Evolutionary conservation across 768 basidiomycete species (phyloP).

Genomic region (Termitomyces sp.): DNA sequence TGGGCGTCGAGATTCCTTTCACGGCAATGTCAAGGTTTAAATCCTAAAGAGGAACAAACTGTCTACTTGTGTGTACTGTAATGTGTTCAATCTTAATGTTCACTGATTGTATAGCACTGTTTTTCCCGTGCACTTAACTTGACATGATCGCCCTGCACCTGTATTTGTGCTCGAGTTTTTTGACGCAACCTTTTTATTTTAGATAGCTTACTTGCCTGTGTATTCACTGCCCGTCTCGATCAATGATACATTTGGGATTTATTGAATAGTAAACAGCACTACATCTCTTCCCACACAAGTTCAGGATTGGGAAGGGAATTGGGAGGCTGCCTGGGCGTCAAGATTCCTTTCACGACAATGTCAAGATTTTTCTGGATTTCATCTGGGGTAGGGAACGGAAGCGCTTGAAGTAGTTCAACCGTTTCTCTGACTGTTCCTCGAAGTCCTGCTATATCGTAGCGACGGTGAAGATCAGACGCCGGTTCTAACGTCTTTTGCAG

Average conservation of each 20-base stretch:
- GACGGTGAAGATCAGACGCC: slow-evolving; percentile 20
- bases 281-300: slow-evolving; percentile 10
- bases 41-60: too few species aligned
- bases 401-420: slow-evolving; percentile 19
- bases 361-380: slow-evolving; percentile 21
- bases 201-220: neutral
- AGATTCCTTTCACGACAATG: slow-evolving; percentile 28
- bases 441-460: slow-evolving; percentile 18
- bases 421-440: slow-evolving; percentile 21
- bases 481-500: slow-evolving; percentile 23
- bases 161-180: neutral
- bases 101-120: neutral
- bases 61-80: neutral
- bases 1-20: slow-evolving; percentile 24
- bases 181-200: neutral
- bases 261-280: neutral
- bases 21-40: slow-evolving; percentile 24
- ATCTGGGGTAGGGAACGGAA: slow-evolving; percentile 14
- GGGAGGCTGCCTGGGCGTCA: slow-evolving; percentile 8
- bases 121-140: too few species aligned
- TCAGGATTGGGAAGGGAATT: slow-evolving; percentile 13
- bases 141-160: neutral
- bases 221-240: neutral
- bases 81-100: neutral
- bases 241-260: neutral